A percentile compares a stretch with the other conserved stretches of the same genome.
These are phyloP conservation scores for Garcia nutans DNA, from an alignment of 345 rosid species.

Conservation along the genomic window DNA sequence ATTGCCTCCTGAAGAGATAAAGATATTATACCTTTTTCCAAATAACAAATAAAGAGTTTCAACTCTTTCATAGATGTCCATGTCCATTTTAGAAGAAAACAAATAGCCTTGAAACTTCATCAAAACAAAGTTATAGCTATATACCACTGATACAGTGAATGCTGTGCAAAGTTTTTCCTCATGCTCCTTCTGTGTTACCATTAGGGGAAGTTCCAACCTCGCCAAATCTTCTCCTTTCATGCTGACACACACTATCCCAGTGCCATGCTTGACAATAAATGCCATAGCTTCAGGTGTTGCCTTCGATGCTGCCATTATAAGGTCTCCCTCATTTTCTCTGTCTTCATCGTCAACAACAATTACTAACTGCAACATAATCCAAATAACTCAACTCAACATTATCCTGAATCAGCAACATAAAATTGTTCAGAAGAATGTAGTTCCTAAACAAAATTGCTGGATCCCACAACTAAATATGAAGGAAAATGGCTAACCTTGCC, in stretches of 20 bases:
- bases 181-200: constrained; percentile 70
- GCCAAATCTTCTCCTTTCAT: constrained; percentile 79
- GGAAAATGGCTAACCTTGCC: constrained; percentile 57
- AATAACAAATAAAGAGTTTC: background rate
- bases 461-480: background rate
- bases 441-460: background rate
- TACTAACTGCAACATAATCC: constrained; percentile 60
- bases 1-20: background rate
- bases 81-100: background rate
- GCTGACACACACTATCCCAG: constrained; percentile 89
- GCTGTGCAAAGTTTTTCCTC: constrained; percentile 84
- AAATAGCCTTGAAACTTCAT: background rate
- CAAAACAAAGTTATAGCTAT: constrained; percentile 9
- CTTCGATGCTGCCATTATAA: constrained; percentile 80
- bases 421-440: background rate
- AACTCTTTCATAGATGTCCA: background rate
- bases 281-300: constrained; percentile 96
- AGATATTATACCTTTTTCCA: background rate
- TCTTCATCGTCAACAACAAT: constrained; percentile 92
- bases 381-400: background rate
- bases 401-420: constrained; percentile 17
- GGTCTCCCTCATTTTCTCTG: constrained; percentile 92
- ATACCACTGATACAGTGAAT: constrained; percentile 86
- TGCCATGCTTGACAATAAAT: constrained; percentile 87
- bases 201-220: constrained; percentile 75